Percentiles rank a stretch among this genome's conserved stretches.
phyloP scores from a whole-genome alignment of 352 stramenopile genomes.

The Phytophthora colocasiae region DNA sequence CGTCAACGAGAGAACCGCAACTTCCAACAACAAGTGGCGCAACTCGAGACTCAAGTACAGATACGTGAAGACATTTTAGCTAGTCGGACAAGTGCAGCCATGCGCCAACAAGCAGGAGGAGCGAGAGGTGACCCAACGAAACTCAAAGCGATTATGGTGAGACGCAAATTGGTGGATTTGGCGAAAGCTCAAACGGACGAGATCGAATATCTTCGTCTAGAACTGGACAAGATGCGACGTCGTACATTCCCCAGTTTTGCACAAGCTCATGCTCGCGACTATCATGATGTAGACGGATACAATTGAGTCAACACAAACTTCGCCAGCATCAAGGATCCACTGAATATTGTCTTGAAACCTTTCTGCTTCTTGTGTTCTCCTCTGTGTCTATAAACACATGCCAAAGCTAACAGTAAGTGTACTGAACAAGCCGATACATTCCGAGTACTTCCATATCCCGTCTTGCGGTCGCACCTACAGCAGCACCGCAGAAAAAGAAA shows the following conservation, averaged over 20 bases:
- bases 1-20: conserved; percentile 81
- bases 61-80: conserved; percentile 90
- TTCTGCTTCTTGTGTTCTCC: background rate
- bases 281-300: conserved; percentile 39
- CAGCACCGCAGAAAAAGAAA: conserved; percentile 28
- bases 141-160: conserved; percentile 90
- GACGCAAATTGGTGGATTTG: conserved; percentile 90
- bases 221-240: conserved; percentile 92
- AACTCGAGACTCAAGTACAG: conserved; percentile 86
- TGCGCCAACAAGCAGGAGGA: conserved; percentile 38
- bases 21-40: conserved; percentile 77
- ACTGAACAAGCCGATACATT: too few species aligned
- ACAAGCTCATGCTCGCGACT: conserved; percentile 51
- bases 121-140: conserved; percentile 32
- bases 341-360: background rate
- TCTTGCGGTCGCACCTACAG: conserved; percentile 7
- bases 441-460: too few species aligned
- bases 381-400: background rate
- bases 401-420: too few species aligned
- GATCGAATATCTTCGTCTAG: conserved; percentile 88
- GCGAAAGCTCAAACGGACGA: conserved; percentile 91
- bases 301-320: background rate
- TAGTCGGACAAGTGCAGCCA: conserved; percentile 64
- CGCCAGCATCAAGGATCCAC: background rate
- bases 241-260: conserved; percentile 94